A percentile compares a stretch with the other conserved stretches of the same genome.
Conservation (phyloP, 2,329 filamentous ascomycete species). For the Daldinia sp. region DNA sequence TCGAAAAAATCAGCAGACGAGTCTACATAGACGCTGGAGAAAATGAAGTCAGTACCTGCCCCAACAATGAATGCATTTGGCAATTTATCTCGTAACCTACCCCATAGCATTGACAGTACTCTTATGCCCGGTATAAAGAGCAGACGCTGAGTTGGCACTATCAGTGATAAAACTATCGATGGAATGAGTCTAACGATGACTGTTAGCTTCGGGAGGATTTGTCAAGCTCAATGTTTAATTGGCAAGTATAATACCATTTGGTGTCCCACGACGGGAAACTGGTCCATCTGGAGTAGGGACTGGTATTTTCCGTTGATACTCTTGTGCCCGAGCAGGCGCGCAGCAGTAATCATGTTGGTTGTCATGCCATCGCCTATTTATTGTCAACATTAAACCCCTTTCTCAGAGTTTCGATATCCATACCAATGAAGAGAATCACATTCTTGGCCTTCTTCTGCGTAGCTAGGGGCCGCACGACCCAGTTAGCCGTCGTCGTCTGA, state of each 20-base stretch:
- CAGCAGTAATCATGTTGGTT: conserved; percentile 84
- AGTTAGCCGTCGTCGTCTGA: conserved; percentile 78
- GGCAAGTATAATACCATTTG: conserved; percentile 69
- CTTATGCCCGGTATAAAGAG: conserved; percentile 87
- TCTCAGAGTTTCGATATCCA: conserved; percentile 40
- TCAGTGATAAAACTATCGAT: conserved; percentile 89
- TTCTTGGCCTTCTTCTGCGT: conserved; percentile 83
- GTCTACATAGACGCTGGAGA: conserved; percentile 75
- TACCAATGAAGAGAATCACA: conserved; percentile 85
- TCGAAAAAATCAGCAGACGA: conserved; percentile 79
- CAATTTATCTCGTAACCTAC: conserved; percentile 50
- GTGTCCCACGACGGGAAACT: conserved; percentile 87
- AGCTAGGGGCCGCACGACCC: conserved; percentile 79
- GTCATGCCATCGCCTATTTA: conserved; percentile 69
- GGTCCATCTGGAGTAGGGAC: conserved; percentile 79
- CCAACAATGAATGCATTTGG: neutral
- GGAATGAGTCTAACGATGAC: conserved; percentile 73
- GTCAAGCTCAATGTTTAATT: neutral
- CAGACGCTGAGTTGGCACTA: conserved; percentile 85
- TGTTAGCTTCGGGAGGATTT: neutral
- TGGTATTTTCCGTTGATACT: conserved; percentile 88
- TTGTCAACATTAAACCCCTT: conserved; percentile 5
- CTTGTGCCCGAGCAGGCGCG: conserved; percentile 84
- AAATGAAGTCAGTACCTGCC: conserved; percentile 3
- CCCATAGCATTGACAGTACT: conserved; percentile 84